Evolutionary conservation across 73 alveolate species (phyloP).

Genomic region (Paramecium tetraurelia): DNA sequence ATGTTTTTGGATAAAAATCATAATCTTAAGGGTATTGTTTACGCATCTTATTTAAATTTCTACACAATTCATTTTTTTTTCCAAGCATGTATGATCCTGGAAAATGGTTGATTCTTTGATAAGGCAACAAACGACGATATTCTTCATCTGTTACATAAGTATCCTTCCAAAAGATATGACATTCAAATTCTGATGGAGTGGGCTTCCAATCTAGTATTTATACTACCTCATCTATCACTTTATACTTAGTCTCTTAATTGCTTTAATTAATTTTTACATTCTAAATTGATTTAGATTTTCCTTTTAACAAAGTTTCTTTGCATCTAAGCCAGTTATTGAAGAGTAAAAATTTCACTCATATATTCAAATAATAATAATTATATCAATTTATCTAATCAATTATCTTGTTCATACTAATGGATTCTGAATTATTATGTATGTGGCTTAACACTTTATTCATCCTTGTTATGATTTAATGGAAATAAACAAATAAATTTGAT

Average conservation of each 20-base stretch:
- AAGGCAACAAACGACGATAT: constrained; percentile 54
- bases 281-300: constrained; percentile 10
- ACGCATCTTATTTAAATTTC: constrained; percentile 73
- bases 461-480: background rate
- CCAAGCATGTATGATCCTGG: constrained; percentile 81
- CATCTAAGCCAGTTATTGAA: background rate
- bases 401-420: background rate
- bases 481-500: background rate
- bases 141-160: constrained; percentile 67
- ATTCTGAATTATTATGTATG: background rate
- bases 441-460: too few relatives aligned
- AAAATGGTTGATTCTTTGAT: constrained; percentile 74
- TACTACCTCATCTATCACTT: background rate
- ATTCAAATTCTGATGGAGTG: constrained; percentile 49
- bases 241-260: constrained; percentile 24
- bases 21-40: constrained; percentile 77
- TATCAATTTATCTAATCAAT: background rate
- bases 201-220: constrained; percentile 38
- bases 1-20: constrained; percentile 87
- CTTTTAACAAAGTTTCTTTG: background rate
- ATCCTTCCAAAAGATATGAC: constrained; percentile 68
- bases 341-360: background rate
- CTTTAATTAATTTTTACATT: background rate
- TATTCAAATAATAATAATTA: background rate
- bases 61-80: constrained; percentile 71